These are phyloP conservation scores for Teunomyces panamensis DNA, from an alignment of 805 yeast species.

Conservation along the genomic window DNA sequence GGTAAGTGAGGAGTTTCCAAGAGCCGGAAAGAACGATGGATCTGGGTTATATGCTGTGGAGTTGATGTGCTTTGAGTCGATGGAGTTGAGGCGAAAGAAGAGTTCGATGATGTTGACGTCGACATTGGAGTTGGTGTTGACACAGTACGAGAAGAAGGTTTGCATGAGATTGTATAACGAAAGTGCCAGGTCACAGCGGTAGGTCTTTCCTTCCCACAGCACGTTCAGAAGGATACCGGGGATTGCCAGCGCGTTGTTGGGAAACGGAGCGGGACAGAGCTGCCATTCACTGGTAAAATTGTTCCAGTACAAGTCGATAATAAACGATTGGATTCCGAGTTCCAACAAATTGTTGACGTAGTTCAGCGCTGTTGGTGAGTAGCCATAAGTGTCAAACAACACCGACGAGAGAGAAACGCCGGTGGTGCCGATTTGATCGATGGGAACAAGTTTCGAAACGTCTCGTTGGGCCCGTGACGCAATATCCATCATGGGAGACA, in stretches of 20 bases:
- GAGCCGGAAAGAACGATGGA: neutral
- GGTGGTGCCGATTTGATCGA: conserved; percentile 29
- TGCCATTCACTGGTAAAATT: conserved; percentile 47
- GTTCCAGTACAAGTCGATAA: conserved; percentile 57
- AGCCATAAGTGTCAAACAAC: conserved; percentile 24
- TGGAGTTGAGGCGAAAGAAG: conserved; percentile 24
- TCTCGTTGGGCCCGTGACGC: conserved; percentile 37
- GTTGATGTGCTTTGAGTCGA: conserved; percentile 6
- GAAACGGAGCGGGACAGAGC: conserved; percentile 49
- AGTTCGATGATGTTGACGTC: conserved; percentile 33
- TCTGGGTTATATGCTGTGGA: neutral
- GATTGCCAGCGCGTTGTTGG: conserved; percentile 22
- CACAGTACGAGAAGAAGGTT: conserved; percentile 16
- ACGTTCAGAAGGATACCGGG: conserved; percentile 11
- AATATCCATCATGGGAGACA: conserved; percentile 8
- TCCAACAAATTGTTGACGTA: conserved; percentile 23
- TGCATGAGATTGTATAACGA: conserved; percentile 22
- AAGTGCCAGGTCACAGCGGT: conserved; percentile 29
- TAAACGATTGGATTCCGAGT: conserved; percentile 46
- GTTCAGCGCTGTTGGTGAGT: conserved; percentile 16
- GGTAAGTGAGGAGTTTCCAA: conserved; percentile 31
- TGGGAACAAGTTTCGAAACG: conserved; percentile 24
- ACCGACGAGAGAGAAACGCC: conserved; percentile 31
- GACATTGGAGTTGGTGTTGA: conserved; percentile 29
- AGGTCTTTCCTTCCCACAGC: conserved; percentile 25